Percentiles rank a stretch among this genome's conserved stretches.
Evolutionary conservation across 2,329 filamentous ascomycete species (phyloP).

Genomic region (Cylindrodendrum hubeiense): DNA sequence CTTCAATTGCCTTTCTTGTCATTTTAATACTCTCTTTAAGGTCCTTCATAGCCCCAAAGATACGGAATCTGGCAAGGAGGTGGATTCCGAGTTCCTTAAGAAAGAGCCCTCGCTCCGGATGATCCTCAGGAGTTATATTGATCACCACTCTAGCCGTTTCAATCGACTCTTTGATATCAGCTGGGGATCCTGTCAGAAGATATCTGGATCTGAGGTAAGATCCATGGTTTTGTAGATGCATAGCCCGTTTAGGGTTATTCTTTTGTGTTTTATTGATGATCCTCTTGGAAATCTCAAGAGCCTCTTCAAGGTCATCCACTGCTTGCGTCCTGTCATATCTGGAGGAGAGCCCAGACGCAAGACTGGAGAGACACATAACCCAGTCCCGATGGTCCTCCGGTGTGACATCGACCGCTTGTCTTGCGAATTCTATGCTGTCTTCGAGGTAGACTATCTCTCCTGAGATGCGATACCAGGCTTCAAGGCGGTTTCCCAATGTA

Average conservation of each 20-base stretch:
- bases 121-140: background rate
- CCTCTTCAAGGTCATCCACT: background rate
- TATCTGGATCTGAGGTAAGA: background rate
- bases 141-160: background rate
- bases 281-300: background rate
- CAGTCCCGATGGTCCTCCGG: background rate
- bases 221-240: background rate
- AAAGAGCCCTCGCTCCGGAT: background rate
- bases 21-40: background rate
- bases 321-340: background rate
- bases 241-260: background rate
- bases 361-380: background rate
- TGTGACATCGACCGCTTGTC: background rate
- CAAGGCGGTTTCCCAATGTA: background rate
- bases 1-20: background rate
- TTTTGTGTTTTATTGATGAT: background rate
- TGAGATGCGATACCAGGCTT: background rate
- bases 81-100: background rate
- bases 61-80: constrained; percentile 23
- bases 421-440: background rate
- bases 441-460: background rate
- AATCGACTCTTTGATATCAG: background rate
- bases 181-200: background rate
- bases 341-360: background rate
- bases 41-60: background rate